Conservation (phyloP, 192 early-diverging fungal species). For the Entomortierella lignicola region DNA sequence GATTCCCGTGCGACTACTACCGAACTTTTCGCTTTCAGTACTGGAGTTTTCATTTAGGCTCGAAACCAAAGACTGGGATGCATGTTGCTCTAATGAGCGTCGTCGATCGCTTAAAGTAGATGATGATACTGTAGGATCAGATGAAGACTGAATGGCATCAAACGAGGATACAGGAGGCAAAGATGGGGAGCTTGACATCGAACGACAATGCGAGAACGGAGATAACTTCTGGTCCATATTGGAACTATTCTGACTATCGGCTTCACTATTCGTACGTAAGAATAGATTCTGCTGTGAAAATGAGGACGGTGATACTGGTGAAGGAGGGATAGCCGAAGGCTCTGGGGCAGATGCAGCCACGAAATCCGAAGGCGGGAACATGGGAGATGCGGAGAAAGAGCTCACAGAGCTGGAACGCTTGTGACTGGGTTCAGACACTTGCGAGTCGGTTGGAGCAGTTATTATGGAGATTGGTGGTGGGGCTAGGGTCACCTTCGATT, state of each 20-base stretch:
- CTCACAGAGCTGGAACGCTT: constrained; percentile 1
- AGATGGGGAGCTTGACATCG: constrained; percentile 23
- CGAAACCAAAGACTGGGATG: constrained; percentile 6
- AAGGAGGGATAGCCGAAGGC: constrained; percentile 25
- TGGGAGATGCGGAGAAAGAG: constrained; percentile 37
- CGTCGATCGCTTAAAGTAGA: constrained; percentile 1
- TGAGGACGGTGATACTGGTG: constrained; percentile 30
- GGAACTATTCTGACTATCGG: background rate
- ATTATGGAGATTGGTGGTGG: constrained; percentile 39
- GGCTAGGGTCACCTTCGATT: constrained; percentile 15
- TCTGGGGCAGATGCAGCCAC: background rate
- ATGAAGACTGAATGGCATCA: constrained; percentile 35
- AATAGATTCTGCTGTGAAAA: constrained; percentile 29
- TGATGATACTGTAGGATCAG: background rate
- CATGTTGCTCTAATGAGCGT: background rate
- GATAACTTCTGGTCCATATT: constrained; percentile 35
- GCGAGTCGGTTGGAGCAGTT: constrained; percentile 8
- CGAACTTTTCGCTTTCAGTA: background rate
- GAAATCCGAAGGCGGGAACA: constrained; percentile 27
- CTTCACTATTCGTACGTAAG: background rate
- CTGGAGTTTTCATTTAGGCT: background rate
- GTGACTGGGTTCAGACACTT: background rate
- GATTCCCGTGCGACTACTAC: constrained; percentile 9
- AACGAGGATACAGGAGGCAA: constrained; percentile 43
- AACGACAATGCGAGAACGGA: constrained; percentile 26